Percentiles rank a stretch among this genome's conserved stretches.
Conservation (phyloP, 805 yeast species). For the Pichia deserticola region DNA sequence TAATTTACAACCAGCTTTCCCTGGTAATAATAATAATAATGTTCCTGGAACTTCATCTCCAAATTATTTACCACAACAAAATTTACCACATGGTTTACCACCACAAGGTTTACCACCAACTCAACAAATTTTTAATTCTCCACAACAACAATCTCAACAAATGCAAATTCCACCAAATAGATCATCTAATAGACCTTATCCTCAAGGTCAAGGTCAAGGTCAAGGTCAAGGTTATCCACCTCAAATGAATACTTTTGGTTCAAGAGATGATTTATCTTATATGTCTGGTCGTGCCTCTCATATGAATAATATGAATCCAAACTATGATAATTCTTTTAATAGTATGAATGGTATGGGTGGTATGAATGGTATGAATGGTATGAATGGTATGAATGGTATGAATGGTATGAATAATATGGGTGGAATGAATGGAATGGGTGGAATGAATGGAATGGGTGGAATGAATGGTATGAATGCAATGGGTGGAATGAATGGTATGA, state of each 20-base stretch:
- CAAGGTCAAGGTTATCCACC: conserved; percentile 5
- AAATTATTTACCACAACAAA: conserved; percentile 22
- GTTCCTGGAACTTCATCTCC: conserved; percentile 22
- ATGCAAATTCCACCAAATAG: conserved; percentile 7
- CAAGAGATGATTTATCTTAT: conserved; percentile 20
- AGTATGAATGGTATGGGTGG: conserved; percentile 3
- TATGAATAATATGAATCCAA: conserved; percentile 2
- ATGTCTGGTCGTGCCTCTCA: conserved; percentile 12
- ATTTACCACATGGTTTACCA: conserved; percentile 28
- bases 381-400: background rate
- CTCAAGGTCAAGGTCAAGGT: background rate
- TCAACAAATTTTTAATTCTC: conserved; percentile 24
- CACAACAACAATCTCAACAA: conserved; percentile 9
- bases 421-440: background rate
- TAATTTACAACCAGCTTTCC: conserved; percentile 16
- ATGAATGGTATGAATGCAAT: background rate
- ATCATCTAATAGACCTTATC: background rate
- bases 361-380: background rate
- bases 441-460: background rate
- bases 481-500: background rate
- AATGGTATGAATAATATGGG: background rate
- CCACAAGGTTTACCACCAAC: conserved; percentile 28
- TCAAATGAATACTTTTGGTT: conserved; percentile 3
- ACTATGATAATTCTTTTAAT: conserved; percentile 10
- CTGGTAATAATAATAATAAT: conserved; percentile 7